These are phyloP conservation scores for Diaporthe amygdali DNA, from an alignment of 2,329 filamentous ascomycete species.

Conservation along the genomic window DNA sequence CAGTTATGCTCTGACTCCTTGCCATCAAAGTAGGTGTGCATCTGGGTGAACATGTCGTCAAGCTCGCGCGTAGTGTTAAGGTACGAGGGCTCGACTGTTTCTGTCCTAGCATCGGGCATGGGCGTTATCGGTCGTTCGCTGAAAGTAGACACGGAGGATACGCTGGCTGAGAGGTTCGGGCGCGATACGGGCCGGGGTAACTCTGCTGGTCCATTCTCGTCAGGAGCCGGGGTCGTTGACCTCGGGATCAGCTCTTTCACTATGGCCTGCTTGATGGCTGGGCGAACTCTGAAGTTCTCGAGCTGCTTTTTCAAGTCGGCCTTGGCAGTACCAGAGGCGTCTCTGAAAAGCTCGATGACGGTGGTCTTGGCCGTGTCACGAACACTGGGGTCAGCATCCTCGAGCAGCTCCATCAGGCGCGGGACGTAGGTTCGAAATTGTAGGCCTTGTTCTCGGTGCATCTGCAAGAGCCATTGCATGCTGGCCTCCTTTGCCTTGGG, in stretches of 20 bases:
- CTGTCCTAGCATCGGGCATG: slow-evolving; percentile 66
- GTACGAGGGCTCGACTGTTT: slow-evolving; percentile 79
- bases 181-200: slow-evolving; percentile 44
- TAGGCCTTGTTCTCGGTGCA: slow-evolving; percentile 80
- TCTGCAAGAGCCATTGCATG: slow-evolving; percentile 86
- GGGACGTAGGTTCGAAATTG: slow-evolving; percentile 86
- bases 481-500: slow-evolving; percentile 82
- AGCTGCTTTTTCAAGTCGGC: slow-evolving; percentile 88
- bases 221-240: slow-evolving; percentile 26
- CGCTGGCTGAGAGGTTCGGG: slow-evolving; percentile 54
- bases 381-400: slow-evolving; percentile 88
- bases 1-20: slow-evolving; percentile 92
- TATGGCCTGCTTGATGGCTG: slow-evolving; percentile 84
- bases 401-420: slow-evolving; percentile 81
- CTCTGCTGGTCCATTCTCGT: slow-evolving; percentile 10
- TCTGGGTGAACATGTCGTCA: slow-evolving; percentile 85
- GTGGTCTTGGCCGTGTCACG: slow-evolving; percentile 83
- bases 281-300: slow-evolving; percentile 81
- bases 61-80: slow-evolving; percentile 85
- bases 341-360: slow-evolving; percentile 85
- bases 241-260: slow-evolving; percentile 72
- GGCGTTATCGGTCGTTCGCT: slow-evolving; percentile 64
- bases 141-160: slow-evolving; percentile 58
- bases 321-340: slow-evolving; percentile 82
- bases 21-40: slow-evolving; percentile 83